Evolutionary conservation across 1,284 basidiomycete genomes (phyloP), one percentile per base, ranked within the genome.

Genomic region (Heterobasidion parviporum): DNA sequence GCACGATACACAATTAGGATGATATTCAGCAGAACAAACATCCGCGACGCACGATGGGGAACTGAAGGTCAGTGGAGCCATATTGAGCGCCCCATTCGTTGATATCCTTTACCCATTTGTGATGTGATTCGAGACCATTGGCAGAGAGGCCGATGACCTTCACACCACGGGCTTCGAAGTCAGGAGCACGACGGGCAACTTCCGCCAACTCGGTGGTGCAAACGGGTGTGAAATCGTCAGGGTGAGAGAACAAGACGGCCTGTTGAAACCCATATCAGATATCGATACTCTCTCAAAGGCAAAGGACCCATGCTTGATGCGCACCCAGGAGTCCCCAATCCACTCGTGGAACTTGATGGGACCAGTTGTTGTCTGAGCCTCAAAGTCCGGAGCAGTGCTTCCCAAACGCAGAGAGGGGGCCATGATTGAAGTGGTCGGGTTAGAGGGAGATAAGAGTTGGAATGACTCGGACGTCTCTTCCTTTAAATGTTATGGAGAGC

Each of bases 151-250:
- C 92, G 61, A 97, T 92, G 65, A 94, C 81, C 76, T 99, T 98
- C 66, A 98, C 94, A 60, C 86, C 85, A 59, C 96, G 89, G 67
- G 85, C 83, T 20, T 70, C 76, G 70, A 98, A 99, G 70, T 98
- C 94, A 15, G 76, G 74, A n/a, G 81, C 79, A 59, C 89, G 85
- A 63, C 91, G 86, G 45, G 96, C 89, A 36, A 98, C 94, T 68
- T 97, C 95, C 55, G 92, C 94, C 53, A 99, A 87, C 77, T 99
- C 97, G 53, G 97, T 99, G 51, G 97, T 93, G 78, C 93, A 96
- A 54, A 95, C 85, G 50, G 88, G 88, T 26, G 87, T 89, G 67
- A 87, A 87, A 68, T 89, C 85, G 20, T 89, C 95, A 1, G 95
- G 96, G 73, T 98, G 96, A 41, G 90, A 94, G 80, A 97, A 97